These are phyloP conservation scores for Kodamaea suecica DNA, from an alignment of 1,139 yeast species.

Conservation along the genomic window DNA sequence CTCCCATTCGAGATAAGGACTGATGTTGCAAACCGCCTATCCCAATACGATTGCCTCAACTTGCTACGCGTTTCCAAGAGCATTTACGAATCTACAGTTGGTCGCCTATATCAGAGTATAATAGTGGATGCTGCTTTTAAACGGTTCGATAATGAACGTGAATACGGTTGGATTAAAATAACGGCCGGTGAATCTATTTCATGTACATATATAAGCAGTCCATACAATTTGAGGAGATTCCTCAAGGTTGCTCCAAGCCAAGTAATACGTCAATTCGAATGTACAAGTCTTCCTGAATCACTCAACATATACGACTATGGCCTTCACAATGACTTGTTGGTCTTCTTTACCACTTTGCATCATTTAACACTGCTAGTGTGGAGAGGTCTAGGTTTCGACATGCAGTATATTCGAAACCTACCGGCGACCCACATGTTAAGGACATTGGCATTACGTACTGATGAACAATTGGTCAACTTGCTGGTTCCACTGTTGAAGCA, in stretches of 20 bases:
- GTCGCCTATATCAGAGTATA: conserved; percentile 36
- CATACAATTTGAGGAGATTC: conserved; percentile 33
- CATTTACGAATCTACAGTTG: conserved; percentile 29
- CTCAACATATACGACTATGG: conserved; percentile 31
- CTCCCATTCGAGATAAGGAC: conserved; percentile 40
- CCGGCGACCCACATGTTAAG: conserved; percentile 19
- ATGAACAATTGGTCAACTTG: conserved; percentile 9
- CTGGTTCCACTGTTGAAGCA: conserved; percentile 21
- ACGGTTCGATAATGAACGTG: conserved; percentile 34
- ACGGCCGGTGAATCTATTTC: conserved; percentile 16
- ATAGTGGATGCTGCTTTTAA: conserved; percentile 38
- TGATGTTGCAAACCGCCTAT: conserved; percentile 30
- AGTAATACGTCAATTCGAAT: conserved; percentile 20
- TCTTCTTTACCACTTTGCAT: conserved; percentile 21
- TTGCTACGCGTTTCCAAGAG: conserved; percentile 30
- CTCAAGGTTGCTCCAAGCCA: conserved; percentile 12
- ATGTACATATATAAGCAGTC: conserved; percentile 33
- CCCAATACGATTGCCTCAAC: conserved; percentile 41
- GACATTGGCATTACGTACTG: conserved; percentile 23
- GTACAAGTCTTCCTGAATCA: conserved; percentile 35
- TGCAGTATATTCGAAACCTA: conserved; percentile 23
- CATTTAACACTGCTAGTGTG: conserved; percentile 30
- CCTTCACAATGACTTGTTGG: conserved; percentile 17
- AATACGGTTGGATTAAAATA: conserved; percentile 12
- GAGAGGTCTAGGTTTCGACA: conserved; percentile 33